Evolutionary conservation across 176 grass and related monocot species (phyloP), one percentile per base, ranked within the genome.

Genomic region (Triticum aestivum): DNA sequence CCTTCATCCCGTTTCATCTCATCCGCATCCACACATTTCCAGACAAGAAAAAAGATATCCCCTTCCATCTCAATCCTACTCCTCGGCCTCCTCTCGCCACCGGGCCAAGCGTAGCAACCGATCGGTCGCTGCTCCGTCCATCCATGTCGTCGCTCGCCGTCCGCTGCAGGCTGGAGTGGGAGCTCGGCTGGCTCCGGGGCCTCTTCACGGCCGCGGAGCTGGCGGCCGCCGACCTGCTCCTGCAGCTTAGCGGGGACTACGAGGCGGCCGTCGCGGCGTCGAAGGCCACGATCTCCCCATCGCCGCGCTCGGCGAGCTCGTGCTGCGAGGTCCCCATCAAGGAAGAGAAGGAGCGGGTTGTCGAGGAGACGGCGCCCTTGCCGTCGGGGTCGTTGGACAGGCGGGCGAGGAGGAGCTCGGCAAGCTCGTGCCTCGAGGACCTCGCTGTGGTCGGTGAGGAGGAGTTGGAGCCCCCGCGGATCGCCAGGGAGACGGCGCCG

Each of bases 181-280:
- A 49, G 23, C 41, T 81, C 18, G 54, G 54, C 14, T 51, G 52
- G 81, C 58, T 79, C 54, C 73, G 65, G 6, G 87, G 49, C 20
- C 45, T 87, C 69, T 94, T 92, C 81, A 91, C 92, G 51, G 86
- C 78, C 23, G 73, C 82, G 6, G 95, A 97, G 81, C 77, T 97
- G 49, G 92, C 76, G 18, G 90, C 87, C 44, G 90, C 88, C 7
- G 90, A 92, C 84, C 89, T 78, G 3, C 92, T 97, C 42, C 81
- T 97, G 61, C 92, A 92, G 56, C 90, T 97, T 47, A 88, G 92
- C 73, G 74, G 70, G 54, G 15, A 54, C 51, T 58, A 20, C 54
- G 13, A 6, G 1, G 89, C 2, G 24, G 69, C 20, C 2, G 45
- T 69, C 8, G 41, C 70, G 56, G 33, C 58, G 9, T 78, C 81